Conservation (phyloP, 2,329 filamentous ascomycete genomes). For the Fusarium sp. region DNA sequence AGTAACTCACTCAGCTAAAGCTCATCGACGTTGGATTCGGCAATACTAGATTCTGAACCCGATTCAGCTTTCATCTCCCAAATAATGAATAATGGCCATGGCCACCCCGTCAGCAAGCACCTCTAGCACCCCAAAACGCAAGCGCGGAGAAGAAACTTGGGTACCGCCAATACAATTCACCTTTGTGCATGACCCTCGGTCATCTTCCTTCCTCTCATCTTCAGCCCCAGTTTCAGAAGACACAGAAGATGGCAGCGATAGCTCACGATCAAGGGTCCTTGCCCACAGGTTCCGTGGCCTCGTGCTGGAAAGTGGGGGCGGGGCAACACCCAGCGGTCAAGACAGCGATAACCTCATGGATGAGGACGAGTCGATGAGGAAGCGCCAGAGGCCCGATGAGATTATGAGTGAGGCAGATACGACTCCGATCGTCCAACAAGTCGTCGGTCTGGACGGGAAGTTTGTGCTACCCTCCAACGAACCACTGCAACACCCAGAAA, state of each 20-base stretch:
- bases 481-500: slow-evolving; percentile 5
- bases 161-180: slow-evolving; percentile 59
- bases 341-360: slow-evolving; percentile 48
- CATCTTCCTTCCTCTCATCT: slow-evolving; percentile 45
- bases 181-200: slow-evolving; percentile 61
- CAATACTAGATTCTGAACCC: neutral
- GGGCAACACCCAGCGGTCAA: slow-evolving; percentile 52
- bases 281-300: slow-evolving; percentile 67
- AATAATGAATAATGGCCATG: slow-evolving; percentile 46
- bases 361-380: slow-evolving; percentile 51
- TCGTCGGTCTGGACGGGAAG: slow-evolving; percentile 24
- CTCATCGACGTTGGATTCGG: neutral
- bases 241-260: slow-evolving; percentile 63
- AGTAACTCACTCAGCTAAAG: slow-evolving; percentile 15
- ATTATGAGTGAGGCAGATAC: slow-evolving; percentile 50
- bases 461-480: slow-evolving; percentile 12
- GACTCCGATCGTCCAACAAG: slow-evolving; percentile 19
- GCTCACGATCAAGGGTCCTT: slow-evolving; percentile 64
- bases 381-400: slow-evolving; percentile 55
- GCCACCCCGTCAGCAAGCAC: slow-evolving; percentile 41
- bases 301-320: slow-evolving; percentile 62
- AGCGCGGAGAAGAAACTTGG: slow-evolving; percentile 56
- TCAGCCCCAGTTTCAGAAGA: slow-evolving; percentile 36
- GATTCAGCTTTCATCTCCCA: slow-evolving; percentile 5
- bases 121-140: slow-evolving; percentile 62